Percentiles rank a stretch among this genome's conserved stretches.
Conservation (phyloP, 768 basidiomycete genomes). For the Leucogyrophana mollusca region DNA sequence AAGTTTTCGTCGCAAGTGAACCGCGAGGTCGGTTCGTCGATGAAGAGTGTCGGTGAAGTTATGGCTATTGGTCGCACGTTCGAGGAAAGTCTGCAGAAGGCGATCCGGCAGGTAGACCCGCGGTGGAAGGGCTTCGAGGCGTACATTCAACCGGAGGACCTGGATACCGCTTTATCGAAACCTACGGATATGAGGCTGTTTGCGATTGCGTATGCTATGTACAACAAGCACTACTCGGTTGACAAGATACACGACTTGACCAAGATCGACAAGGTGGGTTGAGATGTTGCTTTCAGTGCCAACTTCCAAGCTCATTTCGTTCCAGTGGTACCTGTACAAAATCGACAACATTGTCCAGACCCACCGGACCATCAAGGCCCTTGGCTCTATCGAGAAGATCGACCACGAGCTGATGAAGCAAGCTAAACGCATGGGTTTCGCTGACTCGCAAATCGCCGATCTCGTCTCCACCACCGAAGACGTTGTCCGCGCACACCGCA, state of each 20-base stretch:
- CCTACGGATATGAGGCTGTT: slow-evolving; percentile 97
- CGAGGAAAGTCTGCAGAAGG: slow-evolving; percentile 98
- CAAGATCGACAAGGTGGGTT: slow-evolving; percentile 89
- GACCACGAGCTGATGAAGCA: slow-evolving; percentile 76
- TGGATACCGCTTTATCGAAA: slow-evolving; percentile 72
- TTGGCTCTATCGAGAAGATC: slow-evolving; percentile 66
- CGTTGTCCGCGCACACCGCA: slow-evolving; percentile 79
- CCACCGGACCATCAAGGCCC: slow-evolving; percentile 68
- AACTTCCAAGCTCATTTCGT: background rate
- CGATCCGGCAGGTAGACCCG: slow-evolving; percentile 96
- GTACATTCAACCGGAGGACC: slow-evolving; percentile 83
- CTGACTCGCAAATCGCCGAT: slow-evolving; percentile 88
- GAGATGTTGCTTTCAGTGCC: background rate
- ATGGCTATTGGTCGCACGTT: slow-evolving; percentile 99
- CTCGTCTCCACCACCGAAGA: slow-evolving; percentile 74
- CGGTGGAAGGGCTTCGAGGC: slow-evolving; percentile 96
- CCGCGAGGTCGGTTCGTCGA: slow-evolving; percentile 92
- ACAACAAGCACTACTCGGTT: slow-evolving; percentile 86
- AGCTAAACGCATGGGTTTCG: slow-evolving; percentile 95
- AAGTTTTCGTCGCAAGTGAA: slow-evolving; percentile 95
- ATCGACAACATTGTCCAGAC: slow-evolving; percentile 98
- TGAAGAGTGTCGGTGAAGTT: slow-evolving; percentile 99
- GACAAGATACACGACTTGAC: slow-evolving; percentile 90
- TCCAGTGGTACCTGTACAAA: slow-evolving; percentile 96
- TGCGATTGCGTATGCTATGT: slow-evolving; percentile 97